Conservation (phyloP, 108 stramenopile species). For the Cyclotella atomus region DNA sequence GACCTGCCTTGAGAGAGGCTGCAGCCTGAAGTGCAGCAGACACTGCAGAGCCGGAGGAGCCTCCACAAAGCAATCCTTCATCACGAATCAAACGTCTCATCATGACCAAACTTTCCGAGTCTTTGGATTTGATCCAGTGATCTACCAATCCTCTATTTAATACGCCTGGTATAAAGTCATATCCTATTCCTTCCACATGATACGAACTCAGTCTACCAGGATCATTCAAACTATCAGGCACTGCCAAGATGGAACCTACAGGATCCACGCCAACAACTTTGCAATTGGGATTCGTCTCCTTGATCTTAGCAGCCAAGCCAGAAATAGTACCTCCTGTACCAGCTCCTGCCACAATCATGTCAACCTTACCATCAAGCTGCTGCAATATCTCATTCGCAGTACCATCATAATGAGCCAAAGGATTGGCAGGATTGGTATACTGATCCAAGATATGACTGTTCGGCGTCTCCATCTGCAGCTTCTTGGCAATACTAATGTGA, state of each 20-base stretch:
- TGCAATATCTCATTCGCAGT: constrained; percentile 90
- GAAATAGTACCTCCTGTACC: constrained; percentile 91
- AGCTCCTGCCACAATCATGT: constrained; percentile 82
- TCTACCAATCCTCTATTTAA: constrained; percentile 84
- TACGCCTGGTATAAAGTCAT: constrained; percentile 94
- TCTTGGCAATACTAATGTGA: constrained; percentile 87
- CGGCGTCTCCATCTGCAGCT: constrained; percentile 87
- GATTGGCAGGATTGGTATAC: constrained; percentile 89
- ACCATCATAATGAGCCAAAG: constrained; percentile 91
- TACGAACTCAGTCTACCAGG: constrained; percentile 70
- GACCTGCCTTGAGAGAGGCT: constrained; percentile 62
- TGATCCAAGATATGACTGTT: constrained; percentile 93
- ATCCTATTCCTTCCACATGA: constrained; percentile 94
- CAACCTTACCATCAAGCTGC: constrained; percentile 81
- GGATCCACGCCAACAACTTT: constrained; percentile 89
- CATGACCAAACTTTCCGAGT: constrained; percentile 74
- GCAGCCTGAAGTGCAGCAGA: constrained; percentile 79
- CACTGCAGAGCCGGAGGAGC: constrained; percentile 87
- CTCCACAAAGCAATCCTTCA: constrained; percentile 93
- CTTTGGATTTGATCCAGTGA: constrained; percentile 86
- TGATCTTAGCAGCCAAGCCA: constrained; percentile 85
- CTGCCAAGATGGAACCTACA: constrained; percentile 75
- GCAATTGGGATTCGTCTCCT: constrained; percentile 76
- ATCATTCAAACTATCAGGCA: constrained; percentile 88
- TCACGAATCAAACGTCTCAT: constrained; percentile 88